Conservation (phyloP, 1,284 basidiomycete species). For the Moniliella sp. region DNA sequence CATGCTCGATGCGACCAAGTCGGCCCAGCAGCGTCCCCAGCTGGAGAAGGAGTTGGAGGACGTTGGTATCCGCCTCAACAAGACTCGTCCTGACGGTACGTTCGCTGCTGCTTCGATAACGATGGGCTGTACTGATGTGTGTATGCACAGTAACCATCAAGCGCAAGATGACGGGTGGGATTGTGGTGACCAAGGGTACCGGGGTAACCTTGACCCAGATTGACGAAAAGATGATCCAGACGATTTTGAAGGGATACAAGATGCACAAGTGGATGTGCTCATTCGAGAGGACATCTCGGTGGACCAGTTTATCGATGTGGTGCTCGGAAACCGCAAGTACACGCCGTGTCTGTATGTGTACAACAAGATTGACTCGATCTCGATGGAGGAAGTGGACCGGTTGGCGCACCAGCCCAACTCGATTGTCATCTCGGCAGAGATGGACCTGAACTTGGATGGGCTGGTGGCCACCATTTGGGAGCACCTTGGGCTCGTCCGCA, state of each 20-base stretch:
- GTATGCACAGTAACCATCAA: conserved; percentile 40
- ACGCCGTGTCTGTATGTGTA: conserved; percentile 77
- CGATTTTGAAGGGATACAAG: conserved; percentile 46
- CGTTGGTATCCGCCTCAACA: conserved; percentile 84
- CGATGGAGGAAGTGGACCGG: conserved; percentile 50
- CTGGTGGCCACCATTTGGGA: conserved; percentile 70
- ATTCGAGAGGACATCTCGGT: conserved; percentile 47
- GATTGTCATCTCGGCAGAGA: conserved; percentile 79
- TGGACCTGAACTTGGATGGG: conserved; percentile 72
- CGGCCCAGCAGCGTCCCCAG: conserved; percentile 65
- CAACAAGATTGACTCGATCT: conserved; percentile 41
- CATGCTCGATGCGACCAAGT: conserved; percentile 91
- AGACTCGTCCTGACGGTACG: conserved; percentile 56
- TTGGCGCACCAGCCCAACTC: conserved; percentile 68
- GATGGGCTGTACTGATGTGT: too few species aligned
- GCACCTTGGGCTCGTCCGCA: conserved; percentile 29
- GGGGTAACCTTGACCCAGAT: conserved; percentile 72
- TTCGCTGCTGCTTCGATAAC: not conserved
- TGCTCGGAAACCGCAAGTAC: conserved; percentile 84
- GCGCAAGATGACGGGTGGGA: conserved; percentile 65
- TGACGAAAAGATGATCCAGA: conserved; percentile 78
- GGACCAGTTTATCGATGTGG: conserved; percentile 89
- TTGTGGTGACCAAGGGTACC: conserved; percentile 38
- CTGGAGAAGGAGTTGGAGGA: conserved; percentile 83
- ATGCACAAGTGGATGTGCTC: conserved; percentile 27